Evolutionary conservation across 116 monocot genomes (phyloP).

Genomic region (Cymodocea nodosa): DNA sequence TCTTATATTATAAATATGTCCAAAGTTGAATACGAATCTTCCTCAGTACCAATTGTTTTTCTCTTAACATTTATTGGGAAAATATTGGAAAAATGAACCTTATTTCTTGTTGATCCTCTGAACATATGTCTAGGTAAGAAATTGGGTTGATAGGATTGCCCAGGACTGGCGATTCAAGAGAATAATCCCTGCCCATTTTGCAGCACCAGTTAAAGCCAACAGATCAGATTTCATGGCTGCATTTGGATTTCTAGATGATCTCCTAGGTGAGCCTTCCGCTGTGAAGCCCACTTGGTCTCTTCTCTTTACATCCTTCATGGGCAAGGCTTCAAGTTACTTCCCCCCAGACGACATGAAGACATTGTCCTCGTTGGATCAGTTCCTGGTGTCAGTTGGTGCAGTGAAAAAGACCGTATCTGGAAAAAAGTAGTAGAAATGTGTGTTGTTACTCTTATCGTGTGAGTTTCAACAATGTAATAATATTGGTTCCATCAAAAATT

Average conservation of each 20-base stretch:
- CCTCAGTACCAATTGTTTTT: too few species aligned
- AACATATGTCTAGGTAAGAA: slow-evolving; percentile 45
- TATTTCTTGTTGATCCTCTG: too few species aligned
- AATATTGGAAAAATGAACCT: too few species aligned
- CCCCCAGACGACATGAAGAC: slow-evolving; percentile 98
- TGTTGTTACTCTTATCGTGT: too few species aligned
- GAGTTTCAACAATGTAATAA: too few species aligned
- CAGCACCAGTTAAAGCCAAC: slow-evolving; percentile 67
- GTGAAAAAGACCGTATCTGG: slow-evolving; percentile 93
- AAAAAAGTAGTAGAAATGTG: slow-evolving; percentile 8
- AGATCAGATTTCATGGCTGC: slow-evolving; percentile 72
- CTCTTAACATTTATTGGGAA: too few species aligned
- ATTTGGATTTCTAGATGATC: slow-evolving; percentile 76
- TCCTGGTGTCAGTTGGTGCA: slow-evolving; percentile 83
- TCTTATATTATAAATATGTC: too few species aligned
- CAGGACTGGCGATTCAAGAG: slow-evolving; percentile 82
- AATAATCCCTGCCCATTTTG: slow-evolving; percentile 92
- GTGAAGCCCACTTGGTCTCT: slow-evolving; percentile 48
- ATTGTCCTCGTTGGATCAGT: slow-evolving; percentile 78
- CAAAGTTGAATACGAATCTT: too few species aligned
- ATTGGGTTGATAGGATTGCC: slow-evolving; percentile 70
- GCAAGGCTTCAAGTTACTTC: slow-evolving; percentile 78
- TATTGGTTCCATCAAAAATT: too few species aligned
- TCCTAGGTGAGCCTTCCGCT: slow-evolving; percentile 31
- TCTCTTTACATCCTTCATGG: slow-evolving; percentile 68